Base-by-base conservation (phyloP, 208 protist species). In the Acanthamoeba castellanii region DNA sequence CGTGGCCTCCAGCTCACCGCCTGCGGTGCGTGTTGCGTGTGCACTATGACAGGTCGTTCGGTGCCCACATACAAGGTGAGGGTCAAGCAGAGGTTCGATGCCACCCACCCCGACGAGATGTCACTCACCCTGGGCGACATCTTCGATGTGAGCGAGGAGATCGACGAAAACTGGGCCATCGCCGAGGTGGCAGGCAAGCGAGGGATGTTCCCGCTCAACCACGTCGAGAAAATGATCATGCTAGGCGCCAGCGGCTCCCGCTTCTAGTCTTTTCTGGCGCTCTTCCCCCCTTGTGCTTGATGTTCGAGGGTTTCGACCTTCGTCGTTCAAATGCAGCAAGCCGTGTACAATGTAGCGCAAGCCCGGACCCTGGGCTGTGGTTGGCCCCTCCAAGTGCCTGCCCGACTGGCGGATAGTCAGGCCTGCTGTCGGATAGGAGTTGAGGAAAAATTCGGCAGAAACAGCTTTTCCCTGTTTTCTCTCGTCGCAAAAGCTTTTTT, bases 201-300 rank as follows among this genome's bases (percentile, higher is more conserved):
- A 87, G 78, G 78, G 22, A 87, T 87, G 78, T 87, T 87, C 78
- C 78, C 78, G 50, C 78, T 87, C 22, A 87, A 87, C 50, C 78
- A 87, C 50, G 78, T 87, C 45, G 78, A 87, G 30, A 87, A 87
- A 25, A 87, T 87, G 78, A 57, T 57, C 50, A 87, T 57, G 66
- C 66, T 74, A 9, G 66, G 66, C 25, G 66, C 66, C 66, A 74
- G 25, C 6, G 30, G 66, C 66, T 34, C 66, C 66, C 66, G 25
- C 30, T 74, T 74, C 22, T 27, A 34, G 8, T 37, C 14, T 18
- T 66, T 66, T 27, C 59, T 27, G 59, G 13, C 22, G 59, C 22
- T 13, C 22, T 27, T 66, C 22, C 59, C 59, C 13, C 16, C 22
- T 66, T 74, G 66, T 18, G 25, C 6, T 18, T 68, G 61, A 68